These are phyloP conservation scores for Suhomyces choctaworum DNA, from an alignment of 1,139 yeast species.

Conservation along the genomic window DNA sequence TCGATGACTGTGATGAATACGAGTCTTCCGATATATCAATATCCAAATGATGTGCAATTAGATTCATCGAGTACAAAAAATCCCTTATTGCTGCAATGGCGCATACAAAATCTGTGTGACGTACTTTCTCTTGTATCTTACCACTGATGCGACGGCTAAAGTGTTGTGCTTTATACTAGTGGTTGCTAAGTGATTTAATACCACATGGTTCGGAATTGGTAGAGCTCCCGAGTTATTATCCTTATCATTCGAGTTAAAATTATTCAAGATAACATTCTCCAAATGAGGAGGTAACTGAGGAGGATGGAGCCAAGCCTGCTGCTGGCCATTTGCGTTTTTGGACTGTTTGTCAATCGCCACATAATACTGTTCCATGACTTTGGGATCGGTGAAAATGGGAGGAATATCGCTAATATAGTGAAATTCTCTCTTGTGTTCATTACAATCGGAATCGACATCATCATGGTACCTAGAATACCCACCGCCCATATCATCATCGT, in stretches of 20 bases:
- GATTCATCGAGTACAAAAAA: slow-evolving; percentile 7
- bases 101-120: slow-evolving; percentile 52
- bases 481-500: slow-evolving; percentile 78
- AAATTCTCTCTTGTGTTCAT: slow-evolving; percentile 19
- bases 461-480: slow-evolving; percentile 79
- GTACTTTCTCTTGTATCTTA: slow-evolving; percentile 48
- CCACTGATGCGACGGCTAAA: slow-evolving; percentile 50
- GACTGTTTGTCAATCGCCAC: slow-evolving; percentile 71
- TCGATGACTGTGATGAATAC: too few species aligned
- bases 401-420: slow-evolving; percentile 76
- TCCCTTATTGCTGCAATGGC: slow-evolving; percentile 48
- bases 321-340: slow-evolving; percentile 59
- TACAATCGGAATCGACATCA: slow-evolving; percentile 47
- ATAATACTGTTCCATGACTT: slow-evolving; percentile 61
- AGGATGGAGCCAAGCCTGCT: slow-evolving; percentile 67
- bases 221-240: slow-evolving; percentile 52
- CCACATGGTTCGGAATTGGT: slow-evolving; percentile 52
- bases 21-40: too few species aligned
- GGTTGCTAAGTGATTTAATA: slow-evolving; percentile 50
- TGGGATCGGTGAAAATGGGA: slow-evolving; percentile 82
- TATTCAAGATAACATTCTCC: slow-evolving; percentile 48
- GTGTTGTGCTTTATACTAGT: slow-evolving; percentile 51
- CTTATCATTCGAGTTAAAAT: slow-evolving; percentile 46
- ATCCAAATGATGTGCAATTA: too few species aligned
- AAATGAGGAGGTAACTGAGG: slow-evolving; percentile 55